These are phyloP conservation scores for Boletus rubroflammeus DNA, from an alignment of 768 basidiomycete species.

Conservation along the genomic window DNA sequence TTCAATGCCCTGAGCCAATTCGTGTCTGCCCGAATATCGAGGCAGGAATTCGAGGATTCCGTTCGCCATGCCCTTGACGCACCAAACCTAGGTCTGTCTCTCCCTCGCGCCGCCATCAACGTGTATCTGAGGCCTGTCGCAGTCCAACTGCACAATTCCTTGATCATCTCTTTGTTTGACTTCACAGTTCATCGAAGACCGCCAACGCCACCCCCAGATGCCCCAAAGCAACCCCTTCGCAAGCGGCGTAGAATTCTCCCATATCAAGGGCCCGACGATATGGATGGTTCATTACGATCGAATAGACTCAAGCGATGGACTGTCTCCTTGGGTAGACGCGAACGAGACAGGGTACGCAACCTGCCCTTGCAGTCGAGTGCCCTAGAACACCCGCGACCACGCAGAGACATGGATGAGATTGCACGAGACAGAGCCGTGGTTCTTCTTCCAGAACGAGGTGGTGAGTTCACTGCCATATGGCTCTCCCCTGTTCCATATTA, in stretches of 20 bases:
- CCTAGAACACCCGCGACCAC: constrained; percentile 43
- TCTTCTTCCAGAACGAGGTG: constrained; percentile 61
- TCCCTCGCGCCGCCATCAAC: not conserved
- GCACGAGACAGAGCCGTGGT: constrained; percentile 64
- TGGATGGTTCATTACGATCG: constrained; percentile 55
- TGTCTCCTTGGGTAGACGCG: constrained; percentile 64
- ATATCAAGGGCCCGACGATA: constrained; percentile 67
- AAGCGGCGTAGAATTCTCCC: constrained; percentile 67
- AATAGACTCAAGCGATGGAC: constrained; percentile 71
- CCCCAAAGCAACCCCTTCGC: constrained; percentile 59
- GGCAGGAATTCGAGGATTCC: constrained; percentile 72
- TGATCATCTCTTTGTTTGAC: constrained; percentile 81
- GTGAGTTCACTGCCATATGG: constrained; percentile 32
- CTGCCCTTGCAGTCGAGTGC: constrained; percentile 46
- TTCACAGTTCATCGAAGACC: constrained; percentile 69
- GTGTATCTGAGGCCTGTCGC: constrained; percentile 9
- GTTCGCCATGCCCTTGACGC: constrained; percentile 61
- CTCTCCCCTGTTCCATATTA: not conserved
- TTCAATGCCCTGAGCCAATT: constrained; percentile 64
- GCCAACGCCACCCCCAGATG: constrained; percentile 59
- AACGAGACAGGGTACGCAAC: constrained; percentile 65
- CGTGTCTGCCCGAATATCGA: constrained; percentile 63
- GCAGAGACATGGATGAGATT: constrained; percentile 61
- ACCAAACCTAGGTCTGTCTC: constrained; percentile 45
- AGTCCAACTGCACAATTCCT: constrained; percentile 81